A percentile compares a stretch with the other conserved stretches of the same genome.
phyloP scores from a whole-genome alignment of 257 asterid species.

The Nicotiana noctiflora region DNA sequence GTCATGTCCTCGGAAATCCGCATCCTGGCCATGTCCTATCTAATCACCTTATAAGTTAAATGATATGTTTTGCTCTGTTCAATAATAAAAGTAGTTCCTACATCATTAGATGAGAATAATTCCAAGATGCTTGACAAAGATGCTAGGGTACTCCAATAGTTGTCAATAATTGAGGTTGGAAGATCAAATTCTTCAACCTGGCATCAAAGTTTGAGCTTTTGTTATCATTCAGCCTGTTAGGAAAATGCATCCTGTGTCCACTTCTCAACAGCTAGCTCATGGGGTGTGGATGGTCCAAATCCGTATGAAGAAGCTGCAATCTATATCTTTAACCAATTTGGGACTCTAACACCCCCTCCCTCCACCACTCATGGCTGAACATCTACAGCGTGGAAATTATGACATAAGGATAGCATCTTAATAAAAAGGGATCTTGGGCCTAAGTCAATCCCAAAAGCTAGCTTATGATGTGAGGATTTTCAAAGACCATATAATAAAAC shows the following conservation, averaged over 20 bases:
- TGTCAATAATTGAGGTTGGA: not conserved
- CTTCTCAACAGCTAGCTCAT: not conserved
- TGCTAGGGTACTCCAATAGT: not conserved
- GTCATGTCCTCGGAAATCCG: too few relatives aligned
- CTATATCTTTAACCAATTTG: not conserved
- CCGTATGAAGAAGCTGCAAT: not conserved
- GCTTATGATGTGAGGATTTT: not conserved
- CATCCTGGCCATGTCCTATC: too few relatives aligned
- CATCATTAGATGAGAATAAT: conserved; percentile 5
- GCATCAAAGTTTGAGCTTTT: not conserved
- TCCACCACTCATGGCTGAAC: not conserved
- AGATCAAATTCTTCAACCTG: not conserved
- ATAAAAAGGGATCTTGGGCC: not conserved
- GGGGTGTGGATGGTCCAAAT: not conserved
- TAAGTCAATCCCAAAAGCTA: not conserved
- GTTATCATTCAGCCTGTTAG: not conserved
- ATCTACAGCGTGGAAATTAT: not conserved
- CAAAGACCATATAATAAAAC: not conserved
- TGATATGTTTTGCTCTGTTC: not conserved
- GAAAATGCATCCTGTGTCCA: not conserved
- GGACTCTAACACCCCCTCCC: not conserved
- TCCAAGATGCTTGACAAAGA: not conserved
- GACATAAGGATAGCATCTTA: not conserved
- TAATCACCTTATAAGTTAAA: not conserved
- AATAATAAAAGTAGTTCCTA: not conserved